Percentiles rank a stretch among this genome's conserved stretches.
Conservation (phyloP, 441 rosid genomes). For the Euphorbia celastroides region DNA sequence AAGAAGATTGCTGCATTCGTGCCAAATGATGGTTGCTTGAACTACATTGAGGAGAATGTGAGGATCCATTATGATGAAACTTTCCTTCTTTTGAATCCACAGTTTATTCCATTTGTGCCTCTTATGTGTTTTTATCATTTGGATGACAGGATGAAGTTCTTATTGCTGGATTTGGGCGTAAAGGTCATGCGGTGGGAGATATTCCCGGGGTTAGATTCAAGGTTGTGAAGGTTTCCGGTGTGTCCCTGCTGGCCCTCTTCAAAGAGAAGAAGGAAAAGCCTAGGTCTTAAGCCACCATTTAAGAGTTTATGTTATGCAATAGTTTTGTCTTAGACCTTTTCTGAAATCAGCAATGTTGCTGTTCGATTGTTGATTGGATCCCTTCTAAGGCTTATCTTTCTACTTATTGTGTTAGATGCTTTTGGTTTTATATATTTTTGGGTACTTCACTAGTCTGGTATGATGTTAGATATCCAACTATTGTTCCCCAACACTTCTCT, state of each 20-base stretch:
- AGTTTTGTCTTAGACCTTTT: conserved; percentile 10
- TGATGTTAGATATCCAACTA: too few species aligned
- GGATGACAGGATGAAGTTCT: conserved; percentile 56
- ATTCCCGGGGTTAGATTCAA: conserved; percentile 81
- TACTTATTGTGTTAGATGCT: conserved; percentile 15
- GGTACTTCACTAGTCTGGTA: too few species aligned
- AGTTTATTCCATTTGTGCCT: background rate
- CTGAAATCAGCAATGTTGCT: conserved; percentile 13
- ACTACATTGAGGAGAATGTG: conserved; percentile 66
- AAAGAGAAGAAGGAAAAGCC: conserved; percentile 83
- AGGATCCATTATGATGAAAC: conserved; percentile 15
- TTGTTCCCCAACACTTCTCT: too few species aligned
- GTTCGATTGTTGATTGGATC: conserved; percentile 18
- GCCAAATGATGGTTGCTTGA: conserved; percentile 74
- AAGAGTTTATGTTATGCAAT: background rate
- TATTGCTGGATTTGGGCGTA: conserved; percentile 74
- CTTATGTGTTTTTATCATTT: background rate
- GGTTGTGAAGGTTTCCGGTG: conserved; percentile 79
- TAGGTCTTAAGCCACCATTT: conserved; percentile 36
- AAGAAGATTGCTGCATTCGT: conserved; percentile 81
- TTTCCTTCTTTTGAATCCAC: background rate
- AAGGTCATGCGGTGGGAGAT: conserved; percentile 80
- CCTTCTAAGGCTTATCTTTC: conserved; percentile 12
- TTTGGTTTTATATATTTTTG: conserved; percentile 9
- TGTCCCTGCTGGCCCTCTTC: conserved; percentile 63